phyloP scores from a whole-genome alignment of 306 rosid species.

The Astragalus glycyphyllos region DNA sequence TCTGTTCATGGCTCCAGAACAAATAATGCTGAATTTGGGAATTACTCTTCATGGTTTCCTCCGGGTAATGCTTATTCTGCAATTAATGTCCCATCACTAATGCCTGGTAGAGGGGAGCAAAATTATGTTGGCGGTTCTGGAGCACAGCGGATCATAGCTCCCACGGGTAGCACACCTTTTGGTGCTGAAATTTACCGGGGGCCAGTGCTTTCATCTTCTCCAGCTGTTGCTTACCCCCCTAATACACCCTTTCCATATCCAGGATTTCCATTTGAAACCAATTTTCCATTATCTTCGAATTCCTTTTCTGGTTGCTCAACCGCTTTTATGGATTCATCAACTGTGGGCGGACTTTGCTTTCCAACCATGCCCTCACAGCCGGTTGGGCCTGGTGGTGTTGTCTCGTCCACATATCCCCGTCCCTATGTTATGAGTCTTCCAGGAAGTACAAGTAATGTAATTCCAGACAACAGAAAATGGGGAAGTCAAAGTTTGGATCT shows the following conservation, averaged over 20 bases:
- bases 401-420: slow-evolving; percentile 68
- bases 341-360: slow-evolving; percentile 76
- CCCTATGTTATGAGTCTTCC: slow-evolving; percentile 83
- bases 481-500: slow-evolving; percentile 91
- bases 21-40: slow-evolving; percentile 70
- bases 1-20: slow-evolving; percentile 64
- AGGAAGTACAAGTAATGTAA: slow-evolving; percentile 70
- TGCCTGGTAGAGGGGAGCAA: slow-evolving; percentile 86
- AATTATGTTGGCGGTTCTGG: slow-evolving; percentile 69
- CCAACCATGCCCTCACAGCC: slow-evolving; percentile 82
- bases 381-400: slow-evolving; percentile 75
- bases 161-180: slow-evolving; percentile 69
- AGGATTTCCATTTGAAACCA: slow-evolving; percentile 88
- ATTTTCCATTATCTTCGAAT: slow-evolving; percentile 74
- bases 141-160: slow-evolving; percentile 76
- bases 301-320: slow-evolving; percentile 82
- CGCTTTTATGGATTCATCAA: slow-evolving; percentile 78
- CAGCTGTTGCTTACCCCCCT: slow-evolving; percentile 82
- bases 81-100: slow-evolving; percentile 69
- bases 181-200: slow-evolving; percentile 81
- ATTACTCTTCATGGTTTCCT: slow-evolving; percentile 83
- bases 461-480: slow-evolving; percentile 87
- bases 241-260: slow-evolving; percentile 73
- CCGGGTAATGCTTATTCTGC: slow-evolving; percentile 74
- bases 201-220: slow-evolving; percentile 78